These are phyloP conservation scores for Tirmania nivea DNA, from an alignment of 495 filamentous ascomycete species.

Conservation along the genomic window DNA sequence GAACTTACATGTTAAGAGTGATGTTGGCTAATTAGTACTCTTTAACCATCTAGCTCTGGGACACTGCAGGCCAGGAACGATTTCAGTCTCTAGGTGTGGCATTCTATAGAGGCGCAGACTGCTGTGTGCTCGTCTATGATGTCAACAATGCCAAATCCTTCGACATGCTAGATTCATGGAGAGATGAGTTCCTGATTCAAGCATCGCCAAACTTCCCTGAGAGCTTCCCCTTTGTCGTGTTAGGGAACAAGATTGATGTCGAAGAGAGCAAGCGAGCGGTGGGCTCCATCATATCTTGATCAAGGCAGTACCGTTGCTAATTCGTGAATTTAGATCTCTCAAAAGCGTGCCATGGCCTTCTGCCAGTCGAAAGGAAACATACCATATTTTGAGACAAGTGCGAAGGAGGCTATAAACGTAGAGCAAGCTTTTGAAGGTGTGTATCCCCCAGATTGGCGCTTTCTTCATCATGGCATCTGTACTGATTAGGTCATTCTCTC, in stretches of 20 bases:
- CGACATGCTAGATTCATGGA: constrained; percentile 93
- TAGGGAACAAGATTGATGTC: constrained; percentile 98
- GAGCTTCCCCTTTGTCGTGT: constrained; percentile 85
- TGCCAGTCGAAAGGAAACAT: constrained; percentile 94
- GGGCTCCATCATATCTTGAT: constrained; percentile 12
- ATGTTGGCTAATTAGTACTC: neutral
- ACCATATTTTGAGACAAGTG: constrained; percentile 97
- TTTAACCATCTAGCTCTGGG: constrained; percentile 52
- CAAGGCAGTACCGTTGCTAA: neutral
- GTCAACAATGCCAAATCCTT: constrained; percentile 99
- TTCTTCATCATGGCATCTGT: neutral
- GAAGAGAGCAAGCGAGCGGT: constrained; percentile 92
- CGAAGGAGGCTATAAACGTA: constrained; percentile 95
- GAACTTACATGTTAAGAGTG: neutral
- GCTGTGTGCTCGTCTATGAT: constrained; percentile 95
- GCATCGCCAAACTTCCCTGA: constrained; percentile 90
- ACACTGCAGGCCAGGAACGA: constrained; percentile 91
- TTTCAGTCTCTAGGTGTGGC: constrained; percentile 96
- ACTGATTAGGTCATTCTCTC: neutral
- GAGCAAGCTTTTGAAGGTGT: constrained; percentile 95
- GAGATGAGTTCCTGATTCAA: constrained; percentile 96
- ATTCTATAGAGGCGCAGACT: constrained; percentile 96
- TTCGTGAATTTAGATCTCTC: constrained; percentile 42
- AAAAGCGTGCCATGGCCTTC: constrained; percentile 87
- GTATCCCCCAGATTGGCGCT: neutral